Evolutionary conservation across 352 stramenopile species (phyloP), one percentile per base, ranked within the genome.

Genomic region (Phytophthora rubi): DNA sequence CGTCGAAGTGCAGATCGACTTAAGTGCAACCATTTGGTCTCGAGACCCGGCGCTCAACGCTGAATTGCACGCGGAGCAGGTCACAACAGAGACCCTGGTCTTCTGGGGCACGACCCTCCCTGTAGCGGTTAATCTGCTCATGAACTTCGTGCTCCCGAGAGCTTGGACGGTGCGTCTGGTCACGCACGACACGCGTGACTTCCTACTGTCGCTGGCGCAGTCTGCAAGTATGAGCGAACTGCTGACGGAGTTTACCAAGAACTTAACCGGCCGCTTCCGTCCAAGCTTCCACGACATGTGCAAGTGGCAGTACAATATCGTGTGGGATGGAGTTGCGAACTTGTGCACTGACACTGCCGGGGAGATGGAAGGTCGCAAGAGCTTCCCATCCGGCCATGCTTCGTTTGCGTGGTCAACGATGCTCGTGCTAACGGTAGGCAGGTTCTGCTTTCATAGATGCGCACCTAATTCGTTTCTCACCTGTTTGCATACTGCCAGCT

Each of bases 241-340:
- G 42, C 70, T 91, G 23, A 93, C 83, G 21, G 82, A 94, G 62
- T 90, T 94, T 45, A 83, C 79, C 6, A 94, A 94, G 68, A 87
- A 88, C 61, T 61, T 88, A 45, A 86, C 83, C 0, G 85, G 86
- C 4, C 77, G 83, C 58, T 90, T 93, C 62, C 85, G 86, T 12
- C 83, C 85, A 32, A 83, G 78, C 64, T 94, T 92, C 59, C 80
- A 93, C 54, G 79, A 88, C 65, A 94, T 94, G 86, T 94, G 86
- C 59, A 73, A 80, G 37, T 94, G 86, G 86, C 60, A 90, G 51
- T 88, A 81, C 57, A 59, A 80, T 45, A 64, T 83, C 4, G 70
- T 86, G 26, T 94, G 85, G 83, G 82, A 93, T 53, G 85, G 85
- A 68, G 67, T 78, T 23, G 70, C 74, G 23, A 91, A 93, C 53